Evolutionary conservation across 371 early-diverging fungal species (phyloP), one percentile per base, ranked within the genome.

Genomic region (Conidiobolus incongruus): DNA sequence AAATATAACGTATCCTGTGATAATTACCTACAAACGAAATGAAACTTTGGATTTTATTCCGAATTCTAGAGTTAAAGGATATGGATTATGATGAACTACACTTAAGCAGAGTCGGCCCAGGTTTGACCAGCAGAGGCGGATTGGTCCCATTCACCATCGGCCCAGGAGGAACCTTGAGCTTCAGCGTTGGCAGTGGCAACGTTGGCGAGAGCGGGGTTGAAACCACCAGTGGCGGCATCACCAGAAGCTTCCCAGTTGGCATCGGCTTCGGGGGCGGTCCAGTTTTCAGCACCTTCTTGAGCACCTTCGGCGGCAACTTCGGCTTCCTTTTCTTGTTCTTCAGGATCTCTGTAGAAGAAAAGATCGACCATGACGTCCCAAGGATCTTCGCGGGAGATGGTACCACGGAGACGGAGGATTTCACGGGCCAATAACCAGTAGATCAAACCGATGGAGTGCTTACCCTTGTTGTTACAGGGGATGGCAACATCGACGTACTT

Each of bases 401-500:
- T 65, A 49, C 96, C 96, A 55, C 94, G 83, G 61, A 99, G 82
- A 52, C 96, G 90, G 58, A 93, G 80, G 43, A 99, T 86, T 65
- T 98, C 84, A 60, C 96, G 83, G 52, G 91, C 88, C 55, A 99
- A 71, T 47, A 99, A 65, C 81, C 87, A 99, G 75, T 84, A 92
- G 52, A 77, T 78, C 33, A 95, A 72, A 68, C 98, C 99, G 56
- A 99, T 85, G 49, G 98, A 70, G 72, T 91, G 82, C 70, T 94
- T 92, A 55, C 84, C 84, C 68, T 91, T 76, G 81, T 97, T 99
- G 86, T 99, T 99, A 66, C 86, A 81, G 52, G 99, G 98, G 74
- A 99, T 99, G 58, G 88, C 97, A 63, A 97, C 74, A 69, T 99
- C 99, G 54, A 99, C 85, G 66, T 73, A 77, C 51, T 71, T 65